Evolutionary conservation across 2,329 filamentous ascomycete species (phyloP), one percentile per base, ranked within the genome.

Genomic region (Colletotrichum lupini): DNA sequence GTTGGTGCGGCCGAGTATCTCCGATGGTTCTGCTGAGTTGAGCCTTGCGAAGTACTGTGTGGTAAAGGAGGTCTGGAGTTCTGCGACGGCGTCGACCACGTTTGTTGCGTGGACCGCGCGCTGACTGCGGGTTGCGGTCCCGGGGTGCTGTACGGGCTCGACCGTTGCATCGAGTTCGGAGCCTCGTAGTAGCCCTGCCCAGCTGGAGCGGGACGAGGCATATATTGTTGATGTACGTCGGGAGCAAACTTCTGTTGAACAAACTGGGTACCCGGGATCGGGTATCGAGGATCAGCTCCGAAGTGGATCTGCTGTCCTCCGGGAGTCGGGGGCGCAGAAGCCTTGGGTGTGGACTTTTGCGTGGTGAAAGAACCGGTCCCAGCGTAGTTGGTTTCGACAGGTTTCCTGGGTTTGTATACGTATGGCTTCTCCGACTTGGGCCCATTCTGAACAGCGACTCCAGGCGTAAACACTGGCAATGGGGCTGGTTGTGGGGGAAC

Each of bases 321-420:
- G 77, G 67, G 78, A 77, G 78, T 68, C 58, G 77, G 73, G 77
- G 80, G 61, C 76, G 71, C 30, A 73, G 75, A 58, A 75, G 76
- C 68, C 63, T 76, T 80, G 19, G 81, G 79, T 14, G 77, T 74
- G 65, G 85, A 84, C 57, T 81, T 81, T 26, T 85, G 83, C 4
- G 79, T 72, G 9, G 81, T 80, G 59, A 82, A 85, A 30, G 74
- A 58, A 22, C 70, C 62, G 46, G 77, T 68, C n/a, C 76, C 76
- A 69, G 58, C 68, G 46, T 75, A 75, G 8, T 75, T 76, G 5
- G 77, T 65, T 24, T 79, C 78, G 1, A 80, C 74, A 1, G 84
- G 79, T 66, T 82, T 83, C 73, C 83, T 80, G 1, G 87, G 87
- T 75, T 90, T 89, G 78, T 90, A 89, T 42, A 85, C 81, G 73